phyloP scores from a whole-genome alignment of 805 yeast genomes.

The Kregervanrija fluxuum region DNA sequence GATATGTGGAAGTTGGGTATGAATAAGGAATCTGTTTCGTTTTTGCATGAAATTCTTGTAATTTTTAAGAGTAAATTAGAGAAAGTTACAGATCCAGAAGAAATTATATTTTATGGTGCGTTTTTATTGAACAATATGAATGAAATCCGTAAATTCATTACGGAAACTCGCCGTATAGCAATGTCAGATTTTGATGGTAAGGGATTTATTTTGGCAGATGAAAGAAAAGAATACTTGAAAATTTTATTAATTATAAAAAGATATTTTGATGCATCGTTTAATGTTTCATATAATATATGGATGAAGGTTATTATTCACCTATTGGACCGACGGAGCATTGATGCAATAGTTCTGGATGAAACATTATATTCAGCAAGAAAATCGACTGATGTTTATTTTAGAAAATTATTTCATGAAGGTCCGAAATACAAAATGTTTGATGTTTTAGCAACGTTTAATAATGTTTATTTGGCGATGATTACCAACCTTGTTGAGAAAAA shows the following conservation, averaged over 20 bases:
- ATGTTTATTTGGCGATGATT: constrained; percentile 8
- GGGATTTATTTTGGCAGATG: constrained; percentile 1
- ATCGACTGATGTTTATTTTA: constrained; percentile 3
- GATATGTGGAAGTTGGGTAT: constrained; percentile 97
- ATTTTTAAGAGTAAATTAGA: constrained; percentile 58
- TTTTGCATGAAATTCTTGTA: constrained; percentile 78
- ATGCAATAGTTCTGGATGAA: constrained; percentile 7
- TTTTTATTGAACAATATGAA: constrained; percentile 10
- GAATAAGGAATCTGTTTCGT: constrained; percentile 83
- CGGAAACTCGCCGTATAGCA: constrained; percentile 2
- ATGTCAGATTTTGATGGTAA: constrained; percentile 8
- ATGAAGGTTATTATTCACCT: constrained; percentile 6
- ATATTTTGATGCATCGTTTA: constrained; percentile 12
- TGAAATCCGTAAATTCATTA: constrained; percentile 6
- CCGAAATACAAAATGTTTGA: constrained; percentile 8
- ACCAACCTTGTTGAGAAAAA: constrained; percentile 5
- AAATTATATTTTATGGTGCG: constrained; percentile 6
- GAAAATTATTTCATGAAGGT: constrained; percentile 2
- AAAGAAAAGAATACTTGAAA: constrained; percentile 10
- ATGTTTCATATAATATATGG: constrained; percentile 10
- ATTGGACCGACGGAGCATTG: constrained; percentile 4
- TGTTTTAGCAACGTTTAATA: constrained; percentile 6
- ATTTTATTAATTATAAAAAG: constrained; percentile 10
- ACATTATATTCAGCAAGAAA: background rate
- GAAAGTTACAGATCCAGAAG: constrained; percentile 3